Evolutionary conservation across 495 filamentous ascomycete genomes (phyloP), one percentile per base, ranked within the genome.

Genomic region (Aspergillus saccharolyticus): DNA sequence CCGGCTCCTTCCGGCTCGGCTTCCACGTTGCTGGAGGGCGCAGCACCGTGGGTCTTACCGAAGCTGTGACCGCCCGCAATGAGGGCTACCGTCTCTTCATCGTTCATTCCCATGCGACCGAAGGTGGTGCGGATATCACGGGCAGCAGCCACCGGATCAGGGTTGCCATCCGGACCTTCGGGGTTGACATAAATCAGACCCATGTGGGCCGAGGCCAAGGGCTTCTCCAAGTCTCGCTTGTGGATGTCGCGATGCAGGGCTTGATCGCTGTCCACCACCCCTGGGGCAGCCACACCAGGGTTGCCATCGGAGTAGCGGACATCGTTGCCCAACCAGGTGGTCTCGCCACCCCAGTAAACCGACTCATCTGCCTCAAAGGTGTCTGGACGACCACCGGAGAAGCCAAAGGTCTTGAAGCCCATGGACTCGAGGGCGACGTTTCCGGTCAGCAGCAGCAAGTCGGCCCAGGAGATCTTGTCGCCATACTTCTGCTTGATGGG

Each of bases 401-500:
- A 89, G 52, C 86, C 86, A 55, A 87, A 85, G 51, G 86, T 83
- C 78, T 85, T 81, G 71, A 86, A 76, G 60, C 86, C 86, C 86
- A 88, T 88, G 46, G 82, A 83, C 73, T 89, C 86, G 62, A 89
- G 80, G 20, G 86, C 85, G 7, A 89, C 86, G 65, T 89, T 89
- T 58, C 86, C 86, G 22, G 84, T 81, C 42, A 89, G 75, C 25
- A 89, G 76, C 39, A 86, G 57, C 60, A 89, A 70, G 64, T 89
- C 86, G 22, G 85, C 83, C 86, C 86, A 89, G 4, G 86, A 89
- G 67, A 89, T 85, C 78, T 87, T 88, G 80, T 82, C 80, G 67
- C 86, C 86, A 65, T 89, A 89, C 78, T 89, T 89, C 63, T 89
- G 85, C 77, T 89, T 89, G 74, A 89, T 83, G 63, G 86, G 86